Base-by-base conservation (phyloP, 208 protist genomes). In the Novymonas esmeraldas region DNA sequence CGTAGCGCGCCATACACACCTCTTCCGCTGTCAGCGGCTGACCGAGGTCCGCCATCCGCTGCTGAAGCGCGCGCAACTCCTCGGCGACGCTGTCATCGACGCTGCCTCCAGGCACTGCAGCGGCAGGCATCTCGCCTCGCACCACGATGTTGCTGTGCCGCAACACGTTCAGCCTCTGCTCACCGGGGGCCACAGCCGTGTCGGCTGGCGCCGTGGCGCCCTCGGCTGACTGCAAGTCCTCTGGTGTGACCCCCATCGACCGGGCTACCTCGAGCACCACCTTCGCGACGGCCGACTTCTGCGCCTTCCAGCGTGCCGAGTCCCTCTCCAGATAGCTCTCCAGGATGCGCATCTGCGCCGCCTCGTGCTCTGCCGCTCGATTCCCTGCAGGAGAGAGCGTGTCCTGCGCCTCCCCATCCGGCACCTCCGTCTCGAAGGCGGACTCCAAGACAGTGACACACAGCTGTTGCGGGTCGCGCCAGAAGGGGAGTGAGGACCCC, bases 71-170 rank as follows among this genome's bases (percentile, higher is more conserved):
- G 0, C 58, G 55, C 22, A 96, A 55, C 66, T 96, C 82, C 9
- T 73, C 61, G 20, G 69, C 66, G 24, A 74, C 70, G 46, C 29
- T 18, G 26, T 48, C 36, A 6, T 18, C 5, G 6, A 49, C 42
- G 6, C 7, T n/a, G 3, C 22, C 39, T 6, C 20, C 49, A 42
- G 36, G 22, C 6, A 64, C 5, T 10, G 7, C 7, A 5, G 44
- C n/a, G 14, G 26, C 18, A 9, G 90, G 90, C 18, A 84, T 70
- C 49, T 94, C 89, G 36, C 89, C 86, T 3, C 91, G 88, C 26
- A 96, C 66, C 26, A 96, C 79, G 7, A 96, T 16, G 51, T 96
- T 96, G 48, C 76, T 86, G 71, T 96, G 91, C 18, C 81, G 76
- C 62, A 94, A 58, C 22, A 85, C 81, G 63, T 83, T 83, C 33